Conservation (phyloP, 2,329 filamentous ascomycete species). For the Colletotrichum shisoi region DNA sequence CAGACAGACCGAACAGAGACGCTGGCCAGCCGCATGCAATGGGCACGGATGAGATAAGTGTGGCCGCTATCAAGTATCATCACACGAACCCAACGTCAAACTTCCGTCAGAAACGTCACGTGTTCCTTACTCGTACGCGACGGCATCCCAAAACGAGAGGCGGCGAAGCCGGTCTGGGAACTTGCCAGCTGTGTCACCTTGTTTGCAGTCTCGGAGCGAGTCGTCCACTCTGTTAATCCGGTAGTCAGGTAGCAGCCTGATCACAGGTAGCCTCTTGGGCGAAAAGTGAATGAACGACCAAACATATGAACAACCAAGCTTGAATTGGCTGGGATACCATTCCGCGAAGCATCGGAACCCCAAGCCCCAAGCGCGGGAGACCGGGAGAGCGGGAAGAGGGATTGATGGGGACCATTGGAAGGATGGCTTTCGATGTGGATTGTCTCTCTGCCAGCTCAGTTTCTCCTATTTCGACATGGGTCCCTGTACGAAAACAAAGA, state of each 20-base stretch:
- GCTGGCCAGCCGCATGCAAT: slow-evolving; percentile 7
- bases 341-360: slow-evolving; percentile 26
- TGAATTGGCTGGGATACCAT: slow-evolving; percentile 18
- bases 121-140: slow-evolving; percentile 32
- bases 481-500: slow-evolving; percentile 20
- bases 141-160: slow-evolving; percentile 26
- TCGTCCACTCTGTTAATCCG: background rate
- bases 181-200: slow-evolving; percentile 18
- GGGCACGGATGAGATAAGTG: slow-evolving; percentile 15
- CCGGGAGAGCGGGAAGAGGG: slow-evolving; percentile 36
- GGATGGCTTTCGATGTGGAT: slow-evolving; percentile 19
- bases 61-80: slow-evolving; percentile 6
- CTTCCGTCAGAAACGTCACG: slow-evolving; percentile 16
- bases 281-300: no score
- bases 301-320: background rate
- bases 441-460: slow-evolving; percentile 29
- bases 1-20: background rate
- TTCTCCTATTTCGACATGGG: slow-evolving; percentile 34
- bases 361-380: slow-evolving; percentile 28
- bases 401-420: slow-evolving; percentile 22
- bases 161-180: slow-evolving; percentile 23
- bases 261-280: background rate
- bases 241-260: background rate
- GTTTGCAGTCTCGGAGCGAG: background rate
- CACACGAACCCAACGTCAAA: background rate